Percentiles rank a stretch among this genome's conserved stretches.
These are phyloP conservation scores for Claviceps digitariae DNA, from an alignment of 2,329 filamentous ascomycete genomes.

Conservation along the genomic window DNA sequence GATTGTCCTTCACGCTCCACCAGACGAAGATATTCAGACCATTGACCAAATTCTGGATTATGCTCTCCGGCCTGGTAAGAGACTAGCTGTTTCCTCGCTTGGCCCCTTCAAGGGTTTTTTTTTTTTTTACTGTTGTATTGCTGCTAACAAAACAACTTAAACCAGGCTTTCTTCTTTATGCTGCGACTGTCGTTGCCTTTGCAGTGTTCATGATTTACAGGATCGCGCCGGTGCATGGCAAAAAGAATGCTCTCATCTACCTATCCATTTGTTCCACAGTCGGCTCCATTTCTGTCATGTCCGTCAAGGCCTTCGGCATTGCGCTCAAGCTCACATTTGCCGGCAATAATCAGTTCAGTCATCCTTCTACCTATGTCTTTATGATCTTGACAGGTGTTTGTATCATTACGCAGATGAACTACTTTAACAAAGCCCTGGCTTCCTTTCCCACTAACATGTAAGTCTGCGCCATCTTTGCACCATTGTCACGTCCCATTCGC, in stretches of 20 bases:
- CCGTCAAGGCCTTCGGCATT: slow-evolving; percentile 96
- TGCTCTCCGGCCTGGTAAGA: slow-evolving; percentile 74
- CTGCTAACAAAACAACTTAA: background rate
- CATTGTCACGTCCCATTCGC: background rate
- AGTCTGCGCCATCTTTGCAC: slow-evolving; percentile 17
- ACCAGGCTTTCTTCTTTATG: slow-evolving; percentile 80
- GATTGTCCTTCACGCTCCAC: slow-evolving; percentile 92
- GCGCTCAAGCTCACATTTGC: slow-evolving; percentile 88
- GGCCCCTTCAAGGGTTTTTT: too few species aligned
- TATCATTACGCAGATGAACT: slow-evolving; percentile 99
- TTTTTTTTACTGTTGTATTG: background rate
- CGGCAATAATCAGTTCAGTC: slow-evolving; percentile 89
- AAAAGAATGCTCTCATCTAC: slow-evolving; percentile 91
- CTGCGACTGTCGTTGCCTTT: slow-evolving; percentile 65
- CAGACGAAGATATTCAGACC: slow-evolving; percentile 79
- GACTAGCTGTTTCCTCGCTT: slow-evolving; percentile 15
- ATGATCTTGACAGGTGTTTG: slow-evolving; percentile 85
- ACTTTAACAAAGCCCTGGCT: slow-evolving; percentile 96
- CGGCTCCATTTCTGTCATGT: slow-evolving; percentile 96
- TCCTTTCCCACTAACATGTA: slow-evolving; percentile 97
- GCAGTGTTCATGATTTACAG: slow-evolving; percentile 93
- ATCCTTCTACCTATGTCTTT: slow-evolving; percentile 95
- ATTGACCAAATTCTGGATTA: slow-evolving; percentile 86
- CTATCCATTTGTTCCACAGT: slow-evolving; percentile 97
- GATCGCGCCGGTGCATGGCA: slow-evolving; percentile 77